Percentiles rank a stretch among this genome's conserved stretches.
Evolutionary conservation across 805 yeast genomes (phyloP).

Genomic region (Brettanomyces sp.): DNA sequence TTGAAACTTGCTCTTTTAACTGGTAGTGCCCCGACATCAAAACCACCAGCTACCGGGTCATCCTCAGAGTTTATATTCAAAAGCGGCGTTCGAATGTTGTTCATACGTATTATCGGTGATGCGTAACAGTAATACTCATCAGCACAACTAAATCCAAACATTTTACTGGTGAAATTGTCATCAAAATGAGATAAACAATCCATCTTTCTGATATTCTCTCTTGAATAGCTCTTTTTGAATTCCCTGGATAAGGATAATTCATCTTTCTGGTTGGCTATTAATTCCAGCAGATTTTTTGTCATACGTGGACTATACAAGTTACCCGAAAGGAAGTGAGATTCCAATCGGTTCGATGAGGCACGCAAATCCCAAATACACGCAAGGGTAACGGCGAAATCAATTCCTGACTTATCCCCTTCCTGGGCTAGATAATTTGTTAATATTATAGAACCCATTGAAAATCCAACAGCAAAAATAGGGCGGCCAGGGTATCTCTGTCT

Average conservation of each 20-base stretch:
- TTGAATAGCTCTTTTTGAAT: slow-evolving; percentile 14
- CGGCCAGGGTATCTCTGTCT: slow-evolving; percentile 47
- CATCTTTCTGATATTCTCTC: slow-evolving; percentile 11
- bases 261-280: slow-evolving; percentile 34
- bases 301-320: slow-evolving; percentile 41
- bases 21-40: slow-evolving; percentile 36
- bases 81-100: slow-evolving; percentile 50
- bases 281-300: slow-evolving; percentile 35
- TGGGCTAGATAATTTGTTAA: slow-evolving; percentile 67
- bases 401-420: slow-evolving; percentile 36
- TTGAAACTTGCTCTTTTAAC: slow-evolving; percentile 38
- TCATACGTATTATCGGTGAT: slow-evolving; percentile 45
- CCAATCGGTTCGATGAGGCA: slow-evolving; percentile 30
- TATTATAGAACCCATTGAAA: slow-evolving; percentile 71
- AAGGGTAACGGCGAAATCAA: slow-evolving; percentile 50
- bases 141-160: slow-evolving; percentile 57
- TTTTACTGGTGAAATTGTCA: slow-evolving; percentile 49
- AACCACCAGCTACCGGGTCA: slow-evolving; percentile 61
- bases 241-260: slow-evolving; percentile 25
- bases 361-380: slow-evolving; percentile 71
- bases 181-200: slow-evolving; percentile 49
- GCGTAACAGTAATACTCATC: slow-evolving; percentile 57
- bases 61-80: slow-evolving; percentile 57
- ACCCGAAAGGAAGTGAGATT: slow-evolving; percentile 32
- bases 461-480: slow-evolving; percentile 63